These are phyloP conservation scores for Beverwykella pulmonaria DNA, from an alignment of 495 filamentous ascomycete species.

Conservation along the genomic window DNA sequence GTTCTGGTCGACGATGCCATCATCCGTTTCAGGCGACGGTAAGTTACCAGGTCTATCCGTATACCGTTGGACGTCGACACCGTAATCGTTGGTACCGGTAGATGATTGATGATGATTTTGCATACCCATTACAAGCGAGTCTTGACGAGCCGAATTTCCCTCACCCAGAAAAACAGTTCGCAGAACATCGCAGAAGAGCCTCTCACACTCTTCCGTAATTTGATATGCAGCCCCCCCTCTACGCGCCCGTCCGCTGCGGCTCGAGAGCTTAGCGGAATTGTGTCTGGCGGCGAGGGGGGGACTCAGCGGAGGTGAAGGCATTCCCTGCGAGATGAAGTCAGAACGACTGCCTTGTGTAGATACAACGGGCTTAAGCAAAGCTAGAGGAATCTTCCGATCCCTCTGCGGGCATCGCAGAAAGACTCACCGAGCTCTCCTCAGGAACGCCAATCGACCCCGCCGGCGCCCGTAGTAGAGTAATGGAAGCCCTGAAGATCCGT, in stretches of 20 bases:
- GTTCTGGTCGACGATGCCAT: conserved; percentile 15
- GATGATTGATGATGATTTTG: conserved; percentile 29
- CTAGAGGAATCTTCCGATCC: no score
- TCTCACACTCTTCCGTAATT: conserved; percentile 99
- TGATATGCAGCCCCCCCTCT: conserved; percentile 88
- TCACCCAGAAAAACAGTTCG: conserved; percentile 92
- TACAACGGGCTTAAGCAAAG: background rate
- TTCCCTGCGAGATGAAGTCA: conserved; percentile 48
- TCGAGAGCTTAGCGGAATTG: conserved; percentile 54
- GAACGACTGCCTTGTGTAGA: background rate
- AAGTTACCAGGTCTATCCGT: conserved; percentile 28
- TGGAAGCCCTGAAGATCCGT: conserved; percentile 77
- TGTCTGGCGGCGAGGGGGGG: conserved; percentile 73
- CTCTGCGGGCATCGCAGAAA: background rate
- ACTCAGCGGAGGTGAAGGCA: conserved; percentile 75
- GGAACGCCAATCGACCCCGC: conserved; percentile 94
- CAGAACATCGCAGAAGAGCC: conserved; percentile 96
- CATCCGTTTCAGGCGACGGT: conserved; percentile 35
- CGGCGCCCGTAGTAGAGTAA: conserved; percentile 87
- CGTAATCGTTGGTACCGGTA: conserved; percentile 25
- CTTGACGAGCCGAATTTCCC: conserved; percentile 65
- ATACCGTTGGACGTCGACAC: conserved; percentile 14
- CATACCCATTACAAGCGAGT: conserved; percentile 73
- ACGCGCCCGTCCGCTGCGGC: conserved; percentile 50
- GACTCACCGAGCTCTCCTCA: conserved; percentile 77